Evolutionary conservation across 768 basidiomycete genomes (phyloP).

Genomic region (Panaeolus cyanescens): DNA sequence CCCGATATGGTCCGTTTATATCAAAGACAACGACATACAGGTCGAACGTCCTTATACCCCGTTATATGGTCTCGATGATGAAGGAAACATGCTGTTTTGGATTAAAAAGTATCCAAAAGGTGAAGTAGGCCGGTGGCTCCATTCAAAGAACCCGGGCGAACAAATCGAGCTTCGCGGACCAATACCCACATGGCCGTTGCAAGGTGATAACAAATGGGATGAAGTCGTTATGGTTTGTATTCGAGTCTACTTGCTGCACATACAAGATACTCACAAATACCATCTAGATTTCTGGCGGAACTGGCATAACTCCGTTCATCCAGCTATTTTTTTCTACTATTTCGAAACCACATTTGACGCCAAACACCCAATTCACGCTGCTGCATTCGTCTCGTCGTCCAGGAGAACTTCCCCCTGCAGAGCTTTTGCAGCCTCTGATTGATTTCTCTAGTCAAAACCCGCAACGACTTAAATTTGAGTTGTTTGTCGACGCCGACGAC

Average conservation of each 20-base stretch:
- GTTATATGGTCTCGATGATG: constrained; percentile 64
- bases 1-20: constrained; percentile 74
- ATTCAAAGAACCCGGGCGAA: constrained; percentile 67
- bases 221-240: constrained; percentile 72
- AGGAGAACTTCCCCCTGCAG: constrained; percentile 69
- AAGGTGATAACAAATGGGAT: constrained; percentile 58
- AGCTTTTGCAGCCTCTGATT: constrained; percentile 55
- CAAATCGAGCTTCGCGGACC: constrained; percentile 78
- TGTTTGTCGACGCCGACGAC: constrained; percentile 64
- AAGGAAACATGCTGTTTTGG: constrained; percentile 77
- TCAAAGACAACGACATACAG: constrained; percentile 89
- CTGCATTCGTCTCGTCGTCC: constrained; percentile 69
- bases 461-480: constrained; percentile 51
- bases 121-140: constrained; percentile 84
- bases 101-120: constrained; percentile 77
- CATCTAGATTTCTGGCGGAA: constrained; percentile 80
- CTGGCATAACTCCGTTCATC: constrained; percentile 84
- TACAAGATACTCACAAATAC: not conserved
- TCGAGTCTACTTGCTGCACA: not conserved
- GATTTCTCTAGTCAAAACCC: constrained; percentile 52
- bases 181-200: constrained; percentile 64
- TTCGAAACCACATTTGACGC: constrained; percentile 24
- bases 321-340: constrained; percentile 69
- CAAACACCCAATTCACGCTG: constrained; percentile 64
- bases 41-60: constrained; percentile 88